Evolutionary conservation across 305 asterid species (phyloP), one percentile per base, ranked within the genome.

Genomic region (Fraxinus dipetala): DNA sequence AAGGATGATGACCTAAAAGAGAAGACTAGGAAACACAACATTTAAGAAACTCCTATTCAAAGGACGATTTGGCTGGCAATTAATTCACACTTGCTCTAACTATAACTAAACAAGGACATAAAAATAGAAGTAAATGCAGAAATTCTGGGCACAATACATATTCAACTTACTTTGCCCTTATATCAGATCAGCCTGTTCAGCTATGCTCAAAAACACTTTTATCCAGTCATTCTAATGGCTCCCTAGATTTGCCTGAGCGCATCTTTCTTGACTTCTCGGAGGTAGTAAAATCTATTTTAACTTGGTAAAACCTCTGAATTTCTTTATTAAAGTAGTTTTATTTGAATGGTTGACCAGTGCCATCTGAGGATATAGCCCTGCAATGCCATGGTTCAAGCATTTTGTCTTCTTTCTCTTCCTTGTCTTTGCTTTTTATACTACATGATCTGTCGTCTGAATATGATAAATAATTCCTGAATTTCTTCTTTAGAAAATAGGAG

Each of bases 231-330:
- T 76, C 51, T 31, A 43, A 22, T 76, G 38, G 14, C 67, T 43
- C 51, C 77, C 38, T 76, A 75, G 22, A 76, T 61, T 18, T 82
- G 45, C 73, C 36, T 16, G 78, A 48, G 10, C 67, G 14, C 70
- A 81, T 40, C 30, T 81, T 30, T 59, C 79, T 74, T 16, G 76
- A 59, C 56, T 54, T 74, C 43, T 80, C 20, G 1, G 30, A 31
- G 80, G 76, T 30, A 81, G 30, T 38, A 28, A 75, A 81, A 11
- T 81, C 34, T 24, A 63, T 63, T 63, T 24, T 22, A 63, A 63
- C 72, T 63, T 63, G 72, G n/a, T 24, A 63, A 63, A 26, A 54
- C 72, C 31, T 22, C n/a, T 16, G 16, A 63, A 63, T 63, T 63
- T 26, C n/a, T 24, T 63, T 6, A 81, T 38, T 2, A 5, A 75